These are phyloP conservation scores for Byssoonygena ceratinophila DNA, from an alignment of 2,329 filamentous ascomycete genomes.

Conservation along the genomic window DNA sequence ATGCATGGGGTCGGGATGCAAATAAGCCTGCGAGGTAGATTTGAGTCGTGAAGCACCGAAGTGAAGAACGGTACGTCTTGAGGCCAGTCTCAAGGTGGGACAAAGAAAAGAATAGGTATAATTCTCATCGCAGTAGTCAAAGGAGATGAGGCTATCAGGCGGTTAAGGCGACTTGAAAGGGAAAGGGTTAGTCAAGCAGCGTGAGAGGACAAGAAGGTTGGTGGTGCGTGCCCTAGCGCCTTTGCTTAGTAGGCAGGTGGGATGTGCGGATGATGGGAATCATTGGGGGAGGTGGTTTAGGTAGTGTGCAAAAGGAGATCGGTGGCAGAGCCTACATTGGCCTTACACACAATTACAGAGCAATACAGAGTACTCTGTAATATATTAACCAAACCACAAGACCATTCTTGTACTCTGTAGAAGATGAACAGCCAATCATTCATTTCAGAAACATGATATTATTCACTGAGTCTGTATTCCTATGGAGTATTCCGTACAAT, in stretches of 20 bases:
- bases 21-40: background rate
- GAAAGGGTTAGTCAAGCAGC: conserved; percentile 2
- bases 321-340: background rate
- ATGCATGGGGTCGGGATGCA: background rate
- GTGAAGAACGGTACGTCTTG: background rate
- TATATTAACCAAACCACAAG: background rate
- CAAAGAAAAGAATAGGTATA: background rate
- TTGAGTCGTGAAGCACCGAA: background rate
- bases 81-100: conserved; percentile 3
- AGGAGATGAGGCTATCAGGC: background rate
- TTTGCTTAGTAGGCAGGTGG: conserved; percentile 6
- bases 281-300: conserved; percentile 2
- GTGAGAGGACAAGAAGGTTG: conserved; percentile 1
- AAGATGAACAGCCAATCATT: background rate
- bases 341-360: no score
- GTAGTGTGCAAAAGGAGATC: background rate
- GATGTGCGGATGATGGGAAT: conserved; percentile 10
- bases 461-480: background rate
- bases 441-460: background rate
- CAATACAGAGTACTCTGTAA: no score
- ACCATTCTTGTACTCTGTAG: background rate
- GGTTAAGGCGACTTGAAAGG: conserved; percentile 1
- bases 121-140: conserved; percentile 5
- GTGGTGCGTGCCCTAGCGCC: conserved; percentile 7
- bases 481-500: no score